phyloP scores from a whole-genome alignment of 1,284 basidiomycete genomes.

The Cryptococcus floricola region DNA sequence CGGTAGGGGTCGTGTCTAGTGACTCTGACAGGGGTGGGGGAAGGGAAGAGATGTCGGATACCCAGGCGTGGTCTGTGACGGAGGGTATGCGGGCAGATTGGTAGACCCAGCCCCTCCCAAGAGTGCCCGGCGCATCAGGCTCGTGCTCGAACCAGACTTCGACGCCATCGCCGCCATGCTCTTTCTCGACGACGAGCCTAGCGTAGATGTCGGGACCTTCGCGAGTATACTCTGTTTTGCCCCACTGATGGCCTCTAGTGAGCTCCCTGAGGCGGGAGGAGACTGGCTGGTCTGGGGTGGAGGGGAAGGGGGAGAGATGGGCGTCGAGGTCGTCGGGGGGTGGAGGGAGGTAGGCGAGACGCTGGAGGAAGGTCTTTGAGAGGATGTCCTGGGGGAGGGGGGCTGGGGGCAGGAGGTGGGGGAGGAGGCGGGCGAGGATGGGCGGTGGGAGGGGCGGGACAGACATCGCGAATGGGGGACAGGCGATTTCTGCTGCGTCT shows the following conservation, averaged over 20 bases:
- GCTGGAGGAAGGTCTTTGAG: slow-evolving; percentile 33
- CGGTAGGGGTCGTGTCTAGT: too few species aligned
- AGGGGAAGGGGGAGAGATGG: slow-evolving; percentile 36
- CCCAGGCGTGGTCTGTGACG: background rate
- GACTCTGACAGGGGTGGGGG: background rate
- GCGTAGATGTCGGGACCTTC: slow-evolving; percentile 23
- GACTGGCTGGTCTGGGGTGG: slow-evolving; percentile 5
- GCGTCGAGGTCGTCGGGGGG: slow-evolving; percentile 31
- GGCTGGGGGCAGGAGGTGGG: slow-evolving; percentile 39
- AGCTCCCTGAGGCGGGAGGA: slow-evolving; percentile 10
- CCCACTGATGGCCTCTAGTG: slow-evolving; percentile 6
- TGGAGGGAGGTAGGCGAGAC: slow-evolving; percentile 43
- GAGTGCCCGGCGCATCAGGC: background rate
- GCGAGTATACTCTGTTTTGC: slow-evolving; percentile 12
- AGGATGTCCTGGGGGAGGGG: slow-evolving; percentile 28
- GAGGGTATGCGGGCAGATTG: slow-evolving; percentile 15
- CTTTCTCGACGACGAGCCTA: slow-evolving; percentile 8
- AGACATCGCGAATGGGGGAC: background rate
- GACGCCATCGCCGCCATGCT: background rate
- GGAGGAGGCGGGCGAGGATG: slow-evolving; percentile 20
- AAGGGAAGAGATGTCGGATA: background rate
- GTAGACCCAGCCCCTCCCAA: slow-evolving; percentile 37
- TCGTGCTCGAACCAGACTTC: slow-evolving; percentile 20
- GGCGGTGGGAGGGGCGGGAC: slow-evolving; percentile 19
- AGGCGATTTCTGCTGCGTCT: background rate